Evolutionary conservation across 345 rosid species (phyloP).

Genomic region (Psidium friedrichsthalianum): DNA sequence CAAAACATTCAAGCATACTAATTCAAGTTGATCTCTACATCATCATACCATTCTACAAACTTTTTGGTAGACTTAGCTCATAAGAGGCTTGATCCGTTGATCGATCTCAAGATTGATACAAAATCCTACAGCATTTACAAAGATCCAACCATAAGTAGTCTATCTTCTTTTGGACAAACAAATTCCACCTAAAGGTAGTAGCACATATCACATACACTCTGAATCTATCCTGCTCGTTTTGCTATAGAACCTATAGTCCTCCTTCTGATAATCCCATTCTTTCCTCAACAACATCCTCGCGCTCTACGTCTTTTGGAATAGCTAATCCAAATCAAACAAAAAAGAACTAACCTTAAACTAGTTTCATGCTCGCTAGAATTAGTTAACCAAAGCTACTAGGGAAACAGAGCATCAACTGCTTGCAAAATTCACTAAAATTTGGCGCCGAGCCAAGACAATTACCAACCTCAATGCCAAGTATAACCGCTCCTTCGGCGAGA

Average conservation of each 20-base stretch:
- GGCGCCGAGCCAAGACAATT: not conserved
- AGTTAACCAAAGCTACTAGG: not conserved
- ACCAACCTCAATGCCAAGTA: slow-evolving; percentile 72
- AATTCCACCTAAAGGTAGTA: not conserved
- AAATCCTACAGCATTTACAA: not conserved
- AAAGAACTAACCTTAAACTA: not conserved
- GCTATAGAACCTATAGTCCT: not conserved
- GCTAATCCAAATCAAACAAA: not conserved
- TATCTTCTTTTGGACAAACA: not conserved
- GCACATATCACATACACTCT: not conserved
- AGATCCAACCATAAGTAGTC: not conserved
- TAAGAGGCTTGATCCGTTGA: not conserved
- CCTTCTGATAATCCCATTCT: not conserved
- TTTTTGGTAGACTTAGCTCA: not conserved
- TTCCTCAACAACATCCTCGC: not conserved
- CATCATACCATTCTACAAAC: not conserved
- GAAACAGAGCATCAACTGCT: not conserved
- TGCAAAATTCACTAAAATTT: not conserved
- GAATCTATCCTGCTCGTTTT: not conserved
- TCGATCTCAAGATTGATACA: not conserved
- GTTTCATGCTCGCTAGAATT: not conserved
- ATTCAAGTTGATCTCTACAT: not conserved
- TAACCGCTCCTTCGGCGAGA: slow-evolving; percentile 75
- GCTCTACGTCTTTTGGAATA: not conserved
- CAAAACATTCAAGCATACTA: not conserved